phyloP scores from a whole-genome alignment of 257 asterid genomes.

The Coffea eugenioides region DNA sequence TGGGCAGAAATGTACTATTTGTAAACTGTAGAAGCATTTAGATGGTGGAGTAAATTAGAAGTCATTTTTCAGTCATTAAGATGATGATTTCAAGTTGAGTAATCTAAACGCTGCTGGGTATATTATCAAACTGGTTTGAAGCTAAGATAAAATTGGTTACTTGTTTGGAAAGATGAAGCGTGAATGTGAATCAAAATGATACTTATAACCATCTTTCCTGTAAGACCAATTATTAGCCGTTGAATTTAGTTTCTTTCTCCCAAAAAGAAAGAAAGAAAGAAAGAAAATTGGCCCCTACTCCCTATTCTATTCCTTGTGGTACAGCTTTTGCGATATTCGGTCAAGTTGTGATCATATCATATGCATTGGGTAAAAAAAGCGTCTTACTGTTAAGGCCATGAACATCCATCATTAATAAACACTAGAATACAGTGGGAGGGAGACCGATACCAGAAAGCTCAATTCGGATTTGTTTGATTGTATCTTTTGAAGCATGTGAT shows the following conservation, averaged over 20 bases:
- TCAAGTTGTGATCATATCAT: neutral
- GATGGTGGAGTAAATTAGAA: neutral
- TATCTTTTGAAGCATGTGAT: constrained; percentile 22
- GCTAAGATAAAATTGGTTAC: neutral
- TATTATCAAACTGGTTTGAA: neutral
- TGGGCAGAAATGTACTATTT: neutral
- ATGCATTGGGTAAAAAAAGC: neutral
- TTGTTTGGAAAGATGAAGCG: neutral
- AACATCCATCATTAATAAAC: neutral
- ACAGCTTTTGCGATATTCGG: neutral
- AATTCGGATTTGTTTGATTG: neutral
- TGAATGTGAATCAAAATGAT: neutral
- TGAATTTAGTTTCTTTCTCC: no score
- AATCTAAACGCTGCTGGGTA: neutral
- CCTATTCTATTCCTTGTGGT: neutral
- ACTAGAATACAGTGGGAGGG: constrained; percentile 1
- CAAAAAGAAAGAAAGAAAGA: no score
- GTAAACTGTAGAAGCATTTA: neutral
- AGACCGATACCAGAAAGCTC: neutral
- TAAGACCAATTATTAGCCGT: neutral
- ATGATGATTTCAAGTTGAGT: neutral
- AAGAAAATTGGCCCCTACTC: neutral
- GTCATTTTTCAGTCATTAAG: neutral
- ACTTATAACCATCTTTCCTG: neutral
- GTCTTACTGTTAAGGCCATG: neutral